Conservation (phyloP, 495 filamentous ascomycete genomes). For the Penicillium turbatum region DNA sequence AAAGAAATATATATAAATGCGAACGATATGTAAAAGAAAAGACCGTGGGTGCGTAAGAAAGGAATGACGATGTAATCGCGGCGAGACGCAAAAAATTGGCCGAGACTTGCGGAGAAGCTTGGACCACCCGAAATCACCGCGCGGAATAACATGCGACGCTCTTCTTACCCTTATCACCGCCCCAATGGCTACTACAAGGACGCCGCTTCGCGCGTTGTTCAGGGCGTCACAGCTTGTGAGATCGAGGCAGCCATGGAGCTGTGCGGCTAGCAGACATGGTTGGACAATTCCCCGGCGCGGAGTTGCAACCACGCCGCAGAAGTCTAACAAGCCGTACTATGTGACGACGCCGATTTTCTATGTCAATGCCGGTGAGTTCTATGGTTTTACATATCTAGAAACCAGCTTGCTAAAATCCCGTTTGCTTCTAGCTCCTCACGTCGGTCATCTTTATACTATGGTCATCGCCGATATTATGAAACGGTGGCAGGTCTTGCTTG, state of each 20-base stretch:
- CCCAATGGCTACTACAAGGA: slow-evolving; percentile 34
- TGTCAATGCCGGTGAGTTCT: slow-evolving; percentile 79
- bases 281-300: slow-evolving; percentile 24
- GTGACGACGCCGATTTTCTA: slow-evolving; percentile 98
- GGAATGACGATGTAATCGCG: not conserved
- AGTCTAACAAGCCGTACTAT: slow-evolving; percentile 79
- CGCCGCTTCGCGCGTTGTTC: slow-evolving; percentile 30
- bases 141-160: slow-evolving; percentile 24
- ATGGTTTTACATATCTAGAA: not conserved
- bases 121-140: slow-evolving; percentile 36
- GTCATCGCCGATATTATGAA: slow-evolving; percentile 87
- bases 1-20: not conserved
- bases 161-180: slow-evolving; percentile 12
- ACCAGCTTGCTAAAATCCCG: slow-evolving; percentile 13
- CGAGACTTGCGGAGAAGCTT: slow-evolving; percentile 30
- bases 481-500: slow-evolving; percentile 79
- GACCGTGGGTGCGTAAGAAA: not conserved
- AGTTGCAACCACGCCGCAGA: slow-evolving; percentile 30
- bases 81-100: slow-evolving; percentile 13
- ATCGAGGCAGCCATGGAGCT: slow-evolving; percentile 32
- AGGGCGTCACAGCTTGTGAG: slow-evolving; percentile 30
- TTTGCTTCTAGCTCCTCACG: slow-evolving; percentile 68
- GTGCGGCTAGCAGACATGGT: slow-evolving; percentile 25
- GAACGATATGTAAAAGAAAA: not conserved
- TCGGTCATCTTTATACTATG: slow-evolving; percentile 93